Evolutionary conservation across 106 monocot genomes (phyloP), one percentile per base, ranked within the genome.

Genomic region (Dioscorea dumetorum): DNA sequence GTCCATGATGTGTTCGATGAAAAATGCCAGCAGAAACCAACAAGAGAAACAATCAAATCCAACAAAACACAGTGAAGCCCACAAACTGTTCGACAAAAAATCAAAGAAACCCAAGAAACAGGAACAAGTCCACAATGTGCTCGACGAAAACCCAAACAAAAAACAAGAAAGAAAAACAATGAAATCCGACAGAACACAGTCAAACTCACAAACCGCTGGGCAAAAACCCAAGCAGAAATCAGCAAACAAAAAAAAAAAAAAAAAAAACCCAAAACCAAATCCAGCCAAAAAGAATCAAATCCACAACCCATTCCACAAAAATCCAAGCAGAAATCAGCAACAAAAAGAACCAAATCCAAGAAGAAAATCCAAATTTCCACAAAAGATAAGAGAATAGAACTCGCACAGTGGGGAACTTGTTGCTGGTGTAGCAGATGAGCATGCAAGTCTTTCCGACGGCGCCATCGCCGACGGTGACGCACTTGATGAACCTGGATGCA

Each of bases 391-490:
- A 23, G 50, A 32, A 49, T 2, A 48, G 57, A 22, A 48, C 58
- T 4, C 64, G 79, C 64, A 94, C 94, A 63, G 87, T 94, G 4
- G 94, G 94, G 84, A 94, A 94, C 66, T 90, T 94, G 90, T 94
- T 94, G 87, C 87, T 87, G 66, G 94, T 94, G 94, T 94, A 94
- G 82, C 87, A 90, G 67, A 94, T 94, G 78, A 94, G 94, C 94
- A 94, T 86, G 76, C 94, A 94, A 33, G 94, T 94, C 76, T 94
- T 94, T 10, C 94, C 94, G 10, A 94, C 94, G 17, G 94, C 94
- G 54, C 94, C 94, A 50, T 94, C 94, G 61, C 94, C 94, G 2
- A 94, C 90, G 1, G 90, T 94, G 32, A 94, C 94, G 49, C 94
- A 94, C 58, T 94, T 94, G 71, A 94, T 94, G 90, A 94, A 94